phyloP scores from a whole-genome alignment of 2,329 filamentous ascomycete genomes.

The Dryadomyces quercivorus region DNA sequence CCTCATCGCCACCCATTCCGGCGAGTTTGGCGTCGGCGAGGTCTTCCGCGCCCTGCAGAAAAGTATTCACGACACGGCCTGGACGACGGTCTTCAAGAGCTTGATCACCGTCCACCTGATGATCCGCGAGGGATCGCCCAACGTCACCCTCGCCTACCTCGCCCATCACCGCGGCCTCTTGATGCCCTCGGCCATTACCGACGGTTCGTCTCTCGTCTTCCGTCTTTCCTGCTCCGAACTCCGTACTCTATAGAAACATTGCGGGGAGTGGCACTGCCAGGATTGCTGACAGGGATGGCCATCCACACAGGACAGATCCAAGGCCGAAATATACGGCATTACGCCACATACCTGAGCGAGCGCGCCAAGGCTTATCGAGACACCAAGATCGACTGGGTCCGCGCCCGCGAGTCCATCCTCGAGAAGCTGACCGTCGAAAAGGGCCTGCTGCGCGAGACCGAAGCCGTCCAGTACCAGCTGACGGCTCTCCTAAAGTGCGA shows the following conservation, averaged over 20 bases:
- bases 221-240: too few species aligned
- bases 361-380: slow-evolving; percentile 72
- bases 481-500: slow-evolving; percentile 79
- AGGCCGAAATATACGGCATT: slow-evolving; percentile 86
- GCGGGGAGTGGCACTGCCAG: background rate
- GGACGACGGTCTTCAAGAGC: slow-evolving; percentile 99
- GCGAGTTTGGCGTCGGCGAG: slow-evolving; percentile 88
- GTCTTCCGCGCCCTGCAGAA: slow-evolving; percentile 87
- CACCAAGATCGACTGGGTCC: slow-evolving; percentile 82
- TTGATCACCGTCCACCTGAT: slow-evolving; percentile 93
- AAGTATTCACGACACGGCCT: slow-evolving; percentile 86
- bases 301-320: slow-evolving; percentile 69
- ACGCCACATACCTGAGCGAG: slow-evolving; percentile 75
- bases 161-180: slow-evolving; percentile 72
- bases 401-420: slow-evolving; percentile 66
- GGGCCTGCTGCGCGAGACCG: slow-evolving; percentile 81
- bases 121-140: slow-evolving; percentile 87
- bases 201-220: slow-evolving; percentile 66
- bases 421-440: slow-evolving; percentile 85
- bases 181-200: slow-evolving; percentile 81
- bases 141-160: slow-evolving; percentile 78
- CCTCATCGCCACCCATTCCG: slow-evolving; percentile 84
- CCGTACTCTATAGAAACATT: background rate
- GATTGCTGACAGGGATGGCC: background rate
- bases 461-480: slow-evolving; percentile 80